Conservation (phyloP, 495 filamentous ascomycete genomes). For the Apiosordaria backusii region DNA sequence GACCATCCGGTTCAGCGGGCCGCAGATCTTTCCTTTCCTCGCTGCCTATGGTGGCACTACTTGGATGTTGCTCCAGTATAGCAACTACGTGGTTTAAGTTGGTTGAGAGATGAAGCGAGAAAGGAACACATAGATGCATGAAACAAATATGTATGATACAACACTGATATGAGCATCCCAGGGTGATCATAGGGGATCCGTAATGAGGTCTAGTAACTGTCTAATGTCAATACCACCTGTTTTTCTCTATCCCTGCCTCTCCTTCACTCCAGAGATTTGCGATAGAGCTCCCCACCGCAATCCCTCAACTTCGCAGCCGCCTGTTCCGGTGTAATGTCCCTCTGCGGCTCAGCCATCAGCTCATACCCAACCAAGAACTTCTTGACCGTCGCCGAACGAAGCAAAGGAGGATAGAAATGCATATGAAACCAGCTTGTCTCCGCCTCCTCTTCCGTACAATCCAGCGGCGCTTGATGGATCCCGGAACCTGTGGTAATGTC, state of each 20-base stretch:
- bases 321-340: slow-evolving; percentile 97
- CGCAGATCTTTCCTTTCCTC: slow-evolving; percentile 67
- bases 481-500: slow-evolving; percentile 53
- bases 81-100: slow-evolving; percentile 53
- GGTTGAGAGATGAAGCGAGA: not conserved
- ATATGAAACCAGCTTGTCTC: slow-evolving; percentile 88
- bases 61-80: slow-evolving; percentile 81
- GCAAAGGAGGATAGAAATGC: slow-evolving; percentile 93
- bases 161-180: not conserved
- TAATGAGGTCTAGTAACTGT: slow-evolving; percentile 1
- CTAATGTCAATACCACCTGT: slow-evolving; percentile 15
- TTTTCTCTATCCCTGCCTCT: not conserved
- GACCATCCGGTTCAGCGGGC: slow-evolving; percentile 64
- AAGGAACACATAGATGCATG: not conserved
- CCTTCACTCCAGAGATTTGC: slow-evolving; percentile 58
- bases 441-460: slow-evolving; percentile 78
- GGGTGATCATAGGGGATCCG: not conserved
- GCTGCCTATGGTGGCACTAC: slow-evolving; percentile 63
- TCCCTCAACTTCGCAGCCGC: slow-evolving; percentile 73
- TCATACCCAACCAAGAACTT: slow-evolving; percentile 98
- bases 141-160: not conserved
- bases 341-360: slow-evolving; percentile 92
- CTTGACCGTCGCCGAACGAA: slow-evolving; percentile 86
- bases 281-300: slow-evolving; percentile 77
- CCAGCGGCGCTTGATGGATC: slow-evolving; percentile 89